These are phyloP conservation scores for Ruellia speciosa DNA, from an alignment of 305 asterid species.

Conservation along the genomic window DNA sequence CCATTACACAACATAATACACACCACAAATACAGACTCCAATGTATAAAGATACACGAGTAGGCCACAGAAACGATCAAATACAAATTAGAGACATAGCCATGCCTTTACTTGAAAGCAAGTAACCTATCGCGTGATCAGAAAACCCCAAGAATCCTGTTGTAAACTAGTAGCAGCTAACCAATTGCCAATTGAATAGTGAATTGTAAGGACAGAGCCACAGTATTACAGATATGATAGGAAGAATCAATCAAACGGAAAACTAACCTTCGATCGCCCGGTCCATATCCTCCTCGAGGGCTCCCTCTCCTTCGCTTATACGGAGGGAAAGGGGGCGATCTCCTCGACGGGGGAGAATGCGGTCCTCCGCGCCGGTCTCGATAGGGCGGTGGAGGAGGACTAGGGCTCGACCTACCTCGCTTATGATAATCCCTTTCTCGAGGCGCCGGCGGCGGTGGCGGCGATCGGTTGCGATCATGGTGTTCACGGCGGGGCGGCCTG, in stretches of 20 bases:
- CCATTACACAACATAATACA: neutral
- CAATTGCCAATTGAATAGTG: neutral
- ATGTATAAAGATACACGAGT: neutral
- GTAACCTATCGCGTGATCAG: neutral
- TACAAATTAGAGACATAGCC: neutral
- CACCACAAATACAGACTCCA: neutral
- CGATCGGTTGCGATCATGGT: slow-evolving; percentile 71
- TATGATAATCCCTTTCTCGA: slow-evolving; percentile 59
- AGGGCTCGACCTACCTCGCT: slow-evolving; percentile 69
- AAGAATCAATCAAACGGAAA: slow-evolving; percentile 12
- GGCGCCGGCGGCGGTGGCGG: slow-evolving; percentile 47
- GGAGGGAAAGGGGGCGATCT: slow-evolving; percentile 86
- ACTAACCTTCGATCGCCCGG: slow-evolving; percentile 75
- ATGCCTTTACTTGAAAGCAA: neutral
- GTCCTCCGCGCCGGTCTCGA: slow-evolving; percentile 69
- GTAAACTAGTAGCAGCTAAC: neutral
- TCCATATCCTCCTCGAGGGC: slow-evolving; percentile 87
- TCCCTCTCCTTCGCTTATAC: slow-evolving; percentile 74
- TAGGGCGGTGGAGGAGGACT: slow-evolving; percentile 85
- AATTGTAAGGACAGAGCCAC: neutral
- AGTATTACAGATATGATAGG: neutral
- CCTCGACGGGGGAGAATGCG: slow-evolving; percentile 61
- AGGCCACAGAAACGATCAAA: neutral
- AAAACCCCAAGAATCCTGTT: neutral
- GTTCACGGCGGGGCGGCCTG: slow-evolving; percentile 62